These are phyloP conservation scores for Crithidia fasciculata DNA, from an alignment of 208 protist species.

Conservation along the genomic window DNA sequence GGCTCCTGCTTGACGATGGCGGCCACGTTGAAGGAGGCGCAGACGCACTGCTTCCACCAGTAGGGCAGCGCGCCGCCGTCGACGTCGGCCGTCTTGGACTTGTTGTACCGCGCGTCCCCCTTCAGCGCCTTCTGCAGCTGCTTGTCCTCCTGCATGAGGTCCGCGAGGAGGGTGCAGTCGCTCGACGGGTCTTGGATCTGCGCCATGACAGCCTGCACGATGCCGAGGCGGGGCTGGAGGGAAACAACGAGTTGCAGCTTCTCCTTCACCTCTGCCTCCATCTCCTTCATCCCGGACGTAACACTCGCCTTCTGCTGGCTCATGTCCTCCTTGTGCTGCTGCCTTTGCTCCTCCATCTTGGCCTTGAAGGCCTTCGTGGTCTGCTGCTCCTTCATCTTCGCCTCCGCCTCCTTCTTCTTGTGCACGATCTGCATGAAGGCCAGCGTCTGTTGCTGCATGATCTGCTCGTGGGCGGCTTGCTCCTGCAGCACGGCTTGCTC, in stretches of 20 bases:
- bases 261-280: constrained; percentile 63
- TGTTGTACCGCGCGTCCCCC: constrained; percentile 56
- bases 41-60: constrained; percentile 63
- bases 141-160: constrained; percentile 76
- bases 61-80: constrained; percentile 57
- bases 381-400: constrained; percentile 49
- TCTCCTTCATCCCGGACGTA: constrained; percentile 33
- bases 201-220: constrained; percentile 44
- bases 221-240: constrained; percentile 64
- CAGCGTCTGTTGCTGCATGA: constrained; percentile 50
- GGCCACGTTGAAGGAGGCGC: constrained; percentile 71
- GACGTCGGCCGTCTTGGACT: constrained; percentile 50
- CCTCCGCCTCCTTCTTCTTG: constrained; percentile 55
- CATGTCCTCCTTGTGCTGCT: constrained; percentile 64
- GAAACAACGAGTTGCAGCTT: constrained; percentile 42
- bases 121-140: constrained; percentile 58
- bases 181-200: constrained; percentile 50
- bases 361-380: constrained; percentile 28
- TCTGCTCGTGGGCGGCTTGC: constrained; percentile 46
- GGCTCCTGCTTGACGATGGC: constrained; percentile 47
- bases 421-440: constrained; percentile 47
- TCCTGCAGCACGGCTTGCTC: constrained; percentile 58
- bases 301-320: constrained; percentile 41
- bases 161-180: constrained; percentile 53
- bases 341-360: constrained; percentile 55